These are phyloP conservation scores for Clavulina sp. DNA, from an alignment of 768 basidiomycete species.

Conservation along the genomic window DNA sequence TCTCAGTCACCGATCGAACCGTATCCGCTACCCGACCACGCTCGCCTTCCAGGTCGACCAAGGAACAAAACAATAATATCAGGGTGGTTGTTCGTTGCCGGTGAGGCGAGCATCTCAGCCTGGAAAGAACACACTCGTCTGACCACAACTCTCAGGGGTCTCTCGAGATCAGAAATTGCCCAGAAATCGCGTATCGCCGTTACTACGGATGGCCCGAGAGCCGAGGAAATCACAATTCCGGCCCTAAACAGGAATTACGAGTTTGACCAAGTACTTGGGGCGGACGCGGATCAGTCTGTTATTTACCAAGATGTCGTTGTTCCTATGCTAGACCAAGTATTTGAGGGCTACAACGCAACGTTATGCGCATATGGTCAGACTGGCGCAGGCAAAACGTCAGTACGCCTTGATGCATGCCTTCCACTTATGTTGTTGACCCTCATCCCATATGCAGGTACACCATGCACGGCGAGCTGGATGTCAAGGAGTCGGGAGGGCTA, in stretches of 20 bases:
- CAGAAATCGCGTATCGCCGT: conserved; percentile 82
- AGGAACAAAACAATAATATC: too few relatives aligned
- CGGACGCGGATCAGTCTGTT: conserved; percentile 88
- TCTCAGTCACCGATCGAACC: too few relatives aligned
- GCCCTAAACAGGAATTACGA: conserved; percentile 68
- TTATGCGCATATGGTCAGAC: conserved; percentile 98
- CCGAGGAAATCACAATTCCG: conserved; percentile 65
- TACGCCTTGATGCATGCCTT: conserved; percentile 9
- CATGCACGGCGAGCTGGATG: conserved; percentile 88
- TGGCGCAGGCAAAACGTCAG: conserved; percentile 95
- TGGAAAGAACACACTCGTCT: neutral
- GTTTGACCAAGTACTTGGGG: conserved; percentile 91
- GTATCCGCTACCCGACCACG: too few relatives aligned
- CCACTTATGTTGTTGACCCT: conserved; percentile 1
- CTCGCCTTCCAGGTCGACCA: too few relatives aligned
- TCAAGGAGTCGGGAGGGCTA: conserved; percentile 73
- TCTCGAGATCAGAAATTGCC: conserved; percentile 69
- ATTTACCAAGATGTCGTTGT: conserved; percentile 87
- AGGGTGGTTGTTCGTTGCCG: conserved; percentile 86
- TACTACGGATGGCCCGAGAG: conserved; percentile 54
- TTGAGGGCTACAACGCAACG: conserved; percentile 91
- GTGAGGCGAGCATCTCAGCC: conserved; percentile 18
- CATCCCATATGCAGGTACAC: conserved; percentile 43
- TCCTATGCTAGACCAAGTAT: conserved; percentile 86
- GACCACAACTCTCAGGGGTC: conserved; percentile 18